Percentiles rank a stretch among this genome's conserved stretches.
Evolutionary conservation across 257 asterid species (phyloP).

Genomic region (Solanum appendiculatum): DNA sequence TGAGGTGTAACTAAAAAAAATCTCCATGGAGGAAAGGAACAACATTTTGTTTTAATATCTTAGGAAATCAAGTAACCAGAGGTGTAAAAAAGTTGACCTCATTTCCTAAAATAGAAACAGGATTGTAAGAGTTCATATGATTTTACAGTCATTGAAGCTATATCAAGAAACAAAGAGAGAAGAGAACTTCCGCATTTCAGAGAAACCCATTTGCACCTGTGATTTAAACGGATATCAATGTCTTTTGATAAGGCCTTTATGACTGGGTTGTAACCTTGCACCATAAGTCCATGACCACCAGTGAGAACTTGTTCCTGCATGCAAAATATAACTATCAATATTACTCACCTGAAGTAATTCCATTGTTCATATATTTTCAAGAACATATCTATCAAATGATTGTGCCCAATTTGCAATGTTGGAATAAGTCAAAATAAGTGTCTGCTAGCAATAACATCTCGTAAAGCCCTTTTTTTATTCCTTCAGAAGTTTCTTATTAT

Average conservation of each 20-base stretch:
- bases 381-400: not conserved
- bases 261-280: conserved; percentile 88
- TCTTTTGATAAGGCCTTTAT: conserved; percentile 65
- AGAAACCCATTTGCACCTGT: conserved; percentile 44
- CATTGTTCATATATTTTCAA: not conserved
- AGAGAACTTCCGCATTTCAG: not conserved
- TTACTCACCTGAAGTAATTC: not conserved
- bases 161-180: not conserved
- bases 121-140: not conserved
- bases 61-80: not conserved
- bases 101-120: not conserved
- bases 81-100: not conserved
- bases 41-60: not conserved
- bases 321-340: not conserved
- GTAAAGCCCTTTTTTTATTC: not conserved
- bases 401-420: not conserved
- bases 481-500: not conserved
- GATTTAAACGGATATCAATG: conserved; percentile 77
- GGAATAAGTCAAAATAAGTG: not conserved
- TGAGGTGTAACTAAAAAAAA: not conserved
- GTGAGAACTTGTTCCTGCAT: conserved; percentile 89
- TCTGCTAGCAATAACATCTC: not conserved
- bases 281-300: conserved; percentile 99
- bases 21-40: not conserved
- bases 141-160: not conserved